A percentile compares a stretch with the other conserved stretches of the same genome.
These are phyloP conservation scores for Akanthomyces lecanii DNA, from an alignment of 2,329 filamentous ascomycete genomes.

Conservation along the genomic window DNA sequence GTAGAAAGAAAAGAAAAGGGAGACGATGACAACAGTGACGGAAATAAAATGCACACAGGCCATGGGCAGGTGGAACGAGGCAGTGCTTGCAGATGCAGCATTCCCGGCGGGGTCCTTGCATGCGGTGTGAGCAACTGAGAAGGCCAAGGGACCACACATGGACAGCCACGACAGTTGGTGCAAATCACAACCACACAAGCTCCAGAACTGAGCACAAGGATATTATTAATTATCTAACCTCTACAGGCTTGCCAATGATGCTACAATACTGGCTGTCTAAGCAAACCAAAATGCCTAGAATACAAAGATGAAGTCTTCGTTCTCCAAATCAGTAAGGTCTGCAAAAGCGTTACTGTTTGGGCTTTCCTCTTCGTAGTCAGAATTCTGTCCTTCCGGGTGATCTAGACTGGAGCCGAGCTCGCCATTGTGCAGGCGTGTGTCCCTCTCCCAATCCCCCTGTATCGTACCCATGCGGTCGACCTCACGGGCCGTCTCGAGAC, in stretches of 20 bases:
- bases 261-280: not conserved
- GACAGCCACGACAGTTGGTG: not conserved
- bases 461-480: conserved; percentile 33
- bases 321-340: conserved; percentile 57
- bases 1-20: not conserved
- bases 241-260: conserved; percentile 25
- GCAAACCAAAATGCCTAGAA: conserved; percentile 26
- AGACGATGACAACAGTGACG: not conserved
- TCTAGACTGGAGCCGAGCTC: conserved; percentile 6
- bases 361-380: conserved; percentile 18
- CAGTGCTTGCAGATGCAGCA: conserved; percentile 14
- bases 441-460: conserved; percentile 19
- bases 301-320: conserved; percentile 62
- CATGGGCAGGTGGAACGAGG: conserved; percentile 11
- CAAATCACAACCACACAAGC: not conserved
- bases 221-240: not conserved
- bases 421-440: conserved; percentile 1
- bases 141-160: not conserved
- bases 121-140: not conserved
- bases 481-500: conserved; percentile 49
- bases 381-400: not conserved
- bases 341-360: conserved; percentile 28
- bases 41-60: conserved; percentile 9
- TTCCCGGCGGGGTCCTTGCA: not conserved
- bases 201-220: not conserved